A percentile compares a stretch with the other conserved stretches of the same genome.
phyloP scores from a whole-genome alignment of 202 grass and related monocot genomes.

The Elaeis oleifera region DNA sequence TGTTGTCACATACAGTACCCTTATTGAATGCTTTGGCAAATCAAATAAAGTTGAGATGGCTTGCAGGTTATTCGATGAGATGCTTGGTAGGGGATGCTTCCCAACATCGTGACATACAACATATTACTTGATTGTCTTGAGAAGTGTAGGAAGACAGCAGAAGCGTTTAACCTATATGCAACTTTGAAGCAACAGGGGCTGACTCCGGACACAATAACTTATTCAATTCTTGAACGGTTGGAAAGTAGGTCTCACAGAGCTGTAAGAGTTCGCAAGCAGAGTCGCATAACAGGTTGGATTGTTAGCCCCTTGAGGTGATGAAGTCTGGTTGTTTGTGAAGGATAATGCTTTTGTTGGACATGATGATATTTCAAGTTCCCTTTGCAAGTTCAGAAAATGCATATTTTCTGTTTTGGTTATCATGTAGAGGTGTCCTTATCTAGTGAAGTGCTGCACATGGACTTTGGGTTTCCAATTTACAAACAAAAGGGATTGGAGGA shows the following conservation, averaged over 20 bases:
- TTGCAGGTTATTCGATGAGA: conserved; percentile 76
- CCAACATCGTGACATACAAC: conserved; percentile 92
- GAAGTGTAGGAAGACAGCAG: conserved; percentile 44
- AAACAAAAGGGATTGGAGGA: too few species aligned
- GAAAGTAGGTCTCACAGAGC: conserved; percentile 52
- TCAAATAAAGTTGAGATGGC: conserved; percentile 82
- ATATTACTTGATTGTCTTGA: conserved; percentile 94
- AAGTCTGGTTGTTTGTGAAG: background rate
- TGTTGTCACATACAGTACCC: conserved; percentile 84
- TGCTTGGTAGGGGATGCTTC: conserved; percentile 59
- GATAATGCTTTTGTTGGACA: background rate
- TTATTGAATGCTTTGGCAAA: conserved; percentile 98
- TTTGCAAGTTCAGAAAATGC: too few species aligned
- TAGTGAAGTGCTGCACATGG: too few species aligned
- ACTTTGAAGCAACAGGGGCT: conserved; percentile 64
- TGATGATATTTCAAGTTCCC: too few species aligned
- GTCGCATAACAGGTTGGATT: conserved; percentile 48
- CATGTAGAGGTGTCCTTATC: too few species aligned
- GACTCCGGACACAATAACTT: conserved; percentile 78
- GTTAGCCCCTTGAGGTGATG: conserved; percentile 63
- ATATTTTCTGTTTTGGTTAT: too few species aligned
- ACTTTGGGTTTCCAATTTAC: too few species aligned
- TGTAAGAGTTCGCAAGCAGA: conserved; percentile 48
- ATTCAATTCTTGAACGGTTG: conserved; percentile 71
- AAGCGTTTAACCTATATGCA: conserved; percentile 57